Base-by-base conservation (phyloP, 495 filamentous ascomycete species). In the Darksidea phi region DNA sequence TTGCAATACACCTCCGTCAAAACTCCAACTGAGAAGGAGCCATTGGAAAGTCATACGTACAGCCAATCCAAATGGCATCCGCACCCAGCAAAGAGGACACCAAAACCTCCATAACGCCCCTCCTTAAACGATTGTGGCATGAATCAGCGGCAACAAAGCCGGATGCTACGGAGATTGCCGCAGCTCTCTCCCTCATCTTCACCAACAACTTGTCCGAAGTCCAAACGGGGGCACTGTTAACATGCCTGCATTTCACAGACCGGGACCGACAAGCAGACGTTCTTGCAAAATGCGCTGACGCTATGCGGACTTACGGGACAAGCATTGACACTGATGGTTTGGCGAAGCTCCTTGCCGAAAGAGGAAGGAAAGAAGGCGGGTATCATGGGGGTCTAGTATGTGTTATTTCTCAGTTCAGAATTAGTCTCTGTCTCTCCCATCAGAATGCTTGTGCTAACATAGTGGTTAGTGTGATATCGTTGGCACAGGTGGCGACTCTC, bases 401-500 rank as follows among this genome's bases (percentile, higher is more conserved):
- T 62, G 28, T 8, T 20, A 12, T 26, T 25, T 23, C 10, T 37
- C 20, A 2, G 38, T 41, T 20, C 13, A 34, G 52, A 12, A 18
- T 60, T 12, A 26, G 18, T 25, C 32, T 53, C 6, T 12, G 34
- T 38, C 34, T 8, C 13, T 32, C 21, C 12, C 21, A 13, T 54
- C 50, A 13, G n/a, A 41, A 10, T 11, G 6, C 15, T 15, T 13
- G 3, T 3, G 13, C 48, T 64, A 46, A 55, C 63, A 17, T 24
- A 6, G 6, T 36, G 7, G 32, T 49, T 61, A 92, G 87, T 93
- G 91, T 74, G 95, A 99, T 73, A 96, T 99, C 68, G 95, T 97
- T 46, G 95, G 95, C 68, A 99, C 95, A 13, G 95, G 95, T 50
- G 95, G 95, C 70, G 94, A 97, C 76, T 87, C 88, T 32, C 91